Evolutionary conservation across 306 rosid species (phyloP), one percentile per base, ranked within the genome.

Genomic region (Hippophae rhamnoides): DNA sequence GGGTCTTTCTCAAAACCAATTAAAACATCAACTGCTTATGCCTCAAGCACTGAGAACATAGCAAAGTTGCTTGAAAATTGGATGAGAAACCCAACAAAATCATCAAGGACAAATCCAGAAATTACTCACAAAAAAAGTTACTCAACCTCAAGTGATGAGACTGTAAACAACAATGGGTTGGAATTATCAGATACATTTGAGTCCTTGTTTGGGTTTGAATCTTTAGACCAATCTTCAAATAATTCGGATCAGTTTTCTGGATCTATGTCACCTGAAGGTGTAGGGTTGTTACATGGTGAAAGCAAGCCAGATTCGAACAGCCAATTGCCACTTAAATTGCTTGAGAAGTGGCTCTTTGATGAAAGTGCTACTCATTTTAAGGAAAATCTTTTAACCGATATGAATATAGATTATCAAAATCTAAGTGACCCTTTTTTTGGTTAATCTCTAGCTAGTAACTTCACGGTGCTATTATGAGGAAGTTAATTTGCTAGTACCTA

Each of bases 261-360:
- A 23, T 81, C 86, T 43, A 45, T 70, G 66, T 88, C 90, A 13
- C 82, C 87, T 1, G 84, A 81, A 56, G 70, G 50, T 7, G 40
- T 55, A 25, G 62, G 74, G 31, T 13, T 56, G 13, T 80, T 71
- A 58, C 81, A 72, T 43, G 82, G 60, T 10, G 86, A 84, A 60
- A 82, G 66, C 67, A 83, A 81, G 74, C 81, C 80, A 0, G 69
- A 74, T 57, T 50, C 60, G n/a, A 58, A 26, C 3, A 73, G 13
- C 9, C 67, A 75, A 38, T 61, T 77, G 72, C 95, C 86, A 3
- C 67, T 88, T 11, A 73, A 78, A 43, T 46, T 88, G 79, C 81
- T 88, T 31, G 99, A 93, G 74, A 72, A 92, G 53, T 93, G 99
- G 97, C 76, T 93, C 47, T 72, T 88, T 7, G 99, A 88, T 63